These are phyloP conservation scores for Thielaviopsis punctulata DNA, from an alignment of 2,329 filamentous ascomycete genomes.

Conservation along the genomic window DNA sequence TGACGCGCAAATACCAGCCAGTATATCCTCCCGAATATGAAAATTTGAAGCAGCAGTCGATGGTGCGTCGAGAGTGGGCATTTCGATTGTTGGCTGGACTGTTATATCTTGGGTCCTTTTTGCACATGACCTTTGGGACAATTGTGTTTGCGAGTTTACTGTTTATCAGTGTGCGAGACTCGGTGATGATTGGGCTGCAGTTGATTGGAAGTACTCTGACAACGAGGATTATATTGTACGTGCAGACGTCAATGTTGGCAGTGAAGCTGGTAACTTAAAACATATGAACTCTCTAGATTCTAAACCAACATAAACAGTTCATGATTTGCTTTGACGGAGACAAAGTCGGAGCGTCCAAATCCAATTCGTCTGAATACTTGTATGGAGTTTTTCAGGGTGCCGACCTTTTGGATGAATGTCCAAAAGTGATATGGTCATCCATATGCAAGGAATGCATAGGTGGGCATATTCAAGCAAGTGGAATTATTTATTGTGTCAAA, in stretches of 20 bases:
- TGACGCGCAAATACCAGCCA: neutral
- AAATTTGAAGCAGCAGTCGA: neutral
- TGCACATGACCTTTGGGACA: slow-evolving; percentile 2
- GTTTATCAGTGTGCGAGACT: neutral
- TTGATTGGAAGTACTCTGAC: neutral
- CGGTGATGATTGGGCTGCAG: neutral
- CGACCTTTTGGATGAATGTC: too few species aligned
- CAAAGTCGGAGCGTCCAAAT: too few species aligned
- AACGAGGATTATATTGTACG: neutral
- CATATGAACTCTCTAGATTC: too few species aligned
- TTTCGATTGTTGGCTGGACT: neutral
- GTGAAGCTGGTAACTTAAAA: too few species aligned
- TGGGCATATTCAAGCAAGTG: too few species aligned
- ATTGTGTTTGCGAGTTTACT: slow-evolving; percentile 1
- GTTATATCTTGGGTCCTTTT: neutral
- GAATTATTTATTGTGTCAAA: too few species aligned
- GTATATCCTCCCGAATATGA: neutral
- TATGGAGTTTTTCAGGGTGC: too few species aligned
- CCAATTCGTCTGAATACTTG: too few species aligned
- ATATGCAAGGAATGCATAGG: too few species aligned
- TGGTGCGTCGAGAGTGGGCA: neutral
- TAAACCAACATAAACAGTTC: too few species aligned
- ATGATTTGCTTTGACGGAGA: too few species aligned
- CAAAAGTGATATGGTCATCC: too few species aligned
- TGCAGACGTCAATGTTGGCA: neutral